These are phyloP conservation scores for Melaleuca quinquenervia DNA, from an alignment of 345 rosid genomes.

Conservation along the genomic window DNA sequence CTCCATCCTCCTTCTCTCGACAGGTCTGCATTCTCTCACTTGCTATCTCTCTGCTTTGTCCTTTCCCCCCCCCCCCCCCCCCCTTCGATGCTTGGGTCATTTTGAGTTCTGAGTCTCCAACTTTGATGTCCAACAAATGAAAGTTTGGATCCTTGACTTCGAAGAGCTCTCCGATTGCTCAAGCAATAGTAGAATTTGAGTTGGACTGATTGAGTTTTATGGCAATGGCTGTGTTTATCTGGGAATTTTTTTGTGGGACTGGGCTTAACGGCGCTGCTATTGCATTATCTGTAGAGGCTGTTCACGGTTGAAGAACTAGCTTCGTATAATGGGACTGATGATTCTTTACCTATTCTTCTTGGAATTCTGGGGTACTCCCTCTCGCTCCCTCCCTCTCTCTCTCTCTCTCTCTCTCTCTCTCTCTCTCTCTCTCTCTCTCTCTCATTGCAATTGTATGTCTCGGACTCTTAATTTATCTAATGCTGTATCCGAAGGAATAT, in stretches of 20 bases:
- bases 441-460: not conserved
- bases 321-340: slow-evolving; percentile 74
- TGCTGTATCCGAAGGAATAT: not conserved
- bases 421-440: not conserved
- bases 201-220: not conserved
- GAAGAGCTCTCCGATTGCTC: not conserved
- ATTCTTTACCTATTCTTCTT: slow-evolving; percentile 49
- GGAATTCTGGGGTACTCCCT: slow-evolving; percentile 74
- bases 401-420: not conserved
- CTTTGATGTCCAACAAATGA: not conserved
- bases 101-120: not conserved
- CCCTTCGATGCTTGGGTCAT: not conserved
- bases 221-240: not conserved
- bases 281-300: slow-evolving; percentile 30
- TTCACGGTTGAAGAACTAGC: slow-evolving; percentile 64
- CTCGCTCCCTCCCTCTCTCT: not conserved
- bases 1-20: slow-evolving; percentile 7
- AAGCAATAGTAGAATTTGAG: not conserved
- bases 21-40: slow-evolving; percentile 20
- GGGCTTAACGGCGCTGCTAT: not conserved
- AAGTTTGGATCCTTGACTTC: not conserved
- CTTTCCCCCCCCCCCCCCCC: accelerated
- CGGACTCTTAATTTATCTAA: not conserved
- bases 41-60: not conserved
- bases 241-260: not conserved